phyloP scores from a whole-genome alignment of 1,284 basidiomycete genomes.

The Irpex rosettiformis region DNA sequence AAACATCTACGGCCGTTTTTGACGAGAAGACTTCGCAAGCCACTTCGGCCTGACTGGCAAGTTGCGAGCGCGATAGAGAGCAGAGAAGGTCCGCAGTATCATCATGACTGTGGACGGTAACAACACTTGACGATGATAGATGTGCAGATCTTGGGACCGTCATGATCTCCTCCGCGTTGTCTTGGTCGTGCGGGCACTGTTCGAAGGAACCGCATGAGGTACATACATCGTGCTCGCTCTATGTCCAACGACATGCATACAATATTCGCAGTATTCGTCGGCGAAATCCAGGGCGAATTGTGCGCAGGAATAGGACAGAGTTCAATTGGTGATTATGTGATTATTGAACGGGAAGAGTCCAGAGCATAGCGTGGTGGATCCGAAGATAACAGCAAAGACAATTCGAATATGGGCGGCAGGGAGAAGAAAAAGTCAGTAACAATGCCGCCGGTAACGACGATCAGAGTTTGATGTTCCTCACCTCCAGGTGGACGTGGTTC shows the following conservation, averaged over 20 bases:
- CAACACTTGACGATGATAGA: neutral
- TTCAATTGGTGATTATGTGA: neutral
- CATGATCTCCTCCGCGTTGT: constrained; percentile 16
- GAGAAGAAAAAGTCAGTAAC: neutral
- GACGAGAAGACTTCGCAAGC: neutral
- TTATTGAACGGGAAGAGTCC: neutral
- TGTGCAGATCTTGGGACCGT: neutral
- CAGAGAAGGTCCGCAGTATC: neutral
- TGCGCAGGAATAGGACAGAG: neutral
- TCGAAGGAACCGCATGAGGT: constrained; percentile 71
- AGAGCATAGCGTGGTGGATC: neutral
- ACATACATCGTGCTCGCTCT: constrained; percentile 87
- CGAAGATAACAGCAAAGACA: neutral
- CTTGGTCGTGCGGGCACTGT: constrained; percentile 71
- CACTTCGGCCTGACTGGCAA: neutral
- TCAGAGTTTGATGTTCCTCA: constrained; percentile 29
- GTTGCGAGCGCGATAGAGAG: neutral
- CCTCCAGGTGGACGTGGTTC: constrained; percentile 77
- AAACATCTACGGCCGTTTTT: neutral
- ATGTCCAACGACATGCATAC: constrained; percentile 9
- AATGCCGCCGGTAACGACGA: constrained; percentile 7
- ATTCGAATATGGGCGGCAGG: neutral
- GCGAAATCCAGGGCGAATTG: constrained; percentile 8
- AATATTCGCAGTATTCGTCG: neutral
- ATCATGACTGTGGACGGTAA: neutral